Evolutionary conservation across 495 filamentous ascomycete genomes (phyloP).

Genomic region (Annulohypoxylon nitens): DNA sequence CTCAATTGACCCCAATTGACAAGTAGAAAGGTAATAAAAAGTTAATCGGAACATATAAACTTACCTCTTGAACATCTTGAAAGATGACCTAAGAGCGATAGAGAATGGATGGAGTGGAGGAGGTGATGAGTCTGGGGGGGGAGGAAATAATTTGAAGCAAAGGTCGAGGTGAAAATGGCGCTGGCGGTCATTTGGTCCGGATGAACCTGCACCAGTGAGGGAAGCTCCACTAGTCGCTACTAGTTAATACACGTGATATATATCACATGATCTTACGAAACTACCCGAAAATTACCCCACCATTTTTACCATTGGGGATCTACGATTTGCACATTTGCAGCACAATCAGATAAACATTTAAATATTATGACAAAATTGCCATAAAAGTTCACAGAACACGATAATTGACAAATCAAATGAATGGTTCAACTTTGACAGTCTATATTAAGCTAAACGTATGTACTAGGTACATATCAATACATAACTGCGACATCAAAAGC

Average conservation of each 20-base stretch:
- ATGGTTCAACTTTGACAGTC: background rate
- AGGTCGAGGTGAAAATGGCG: conserved; percentile 52
- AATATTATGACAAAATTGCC: background rate
- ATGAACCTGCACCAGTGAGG: conserved; percentile 25
- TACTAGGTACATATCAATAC: background rate
- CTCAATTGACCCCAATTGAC: conserved; percentile 62
- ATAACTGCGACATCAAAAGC: background rate
- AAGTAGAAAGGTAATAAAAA: conserved; percentile 30
- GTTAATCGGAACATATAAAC: conserved; percentile 49
- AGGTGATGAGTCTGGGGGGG: conserved; percentile 55
- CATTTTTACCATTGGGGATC: background rate
- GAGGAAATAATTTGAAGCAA: conserved; percentile 52
- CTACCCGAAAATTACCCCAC: conserved; percentile 35
- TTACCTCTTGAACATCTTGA: conserved; percentile 93
- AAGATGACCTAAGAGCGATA: conserved; percentile 65
- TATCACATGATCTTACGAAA: conserved; percentile 46
- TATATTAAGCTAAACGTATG: background rate
- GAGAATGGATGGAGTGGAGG: conserved; percentile 57
- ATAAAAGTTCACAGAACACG: background rate
- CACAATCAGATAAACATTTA: background rate
- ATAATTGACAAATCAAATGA: background rate
- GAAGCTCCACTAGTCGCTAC: conserved; percentile 33
- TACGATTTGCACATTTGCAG: background rate
- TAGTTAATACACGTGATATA: conserved; percentile 33
- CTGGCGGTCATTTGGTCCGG: conserved; percentile 43